Base-by-base conservation (phyloP, 2,329 filamentous ascomycete genomes). In the Botrytis fabae region DNA sequence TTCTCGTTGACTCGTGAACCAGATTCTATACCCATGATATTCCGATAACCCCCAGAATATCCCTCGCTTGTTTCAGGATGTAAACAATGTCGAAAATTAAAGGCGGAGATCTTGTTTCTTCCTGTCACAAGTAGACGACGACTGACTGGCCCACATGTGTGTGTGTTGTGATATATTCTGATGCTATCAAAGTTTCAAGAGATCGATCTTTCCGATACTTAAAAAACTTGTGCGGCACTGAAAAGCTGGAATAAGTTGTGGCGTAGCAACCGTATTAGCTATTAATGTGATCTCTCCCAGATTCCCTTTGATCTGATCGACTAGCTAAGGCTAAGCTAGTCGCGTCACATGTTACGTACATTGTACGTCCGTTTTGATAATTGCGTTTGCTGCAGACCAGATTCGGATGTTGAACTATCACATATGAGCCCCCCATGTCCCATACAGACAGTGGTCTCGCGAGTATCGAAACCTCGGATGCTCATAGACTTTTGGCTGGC, bases 1-100 rank as follows among this genome's bases (percentile, higher is more conserved):
- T 61, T 62, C 12, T 57, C 38, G 60, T 54, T 68, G 70, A 68
- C 62, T 72, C 40, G 70, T 68, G 62, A 68, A 68, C 62, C 40
- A 66, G 63, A 72, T 62, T 62, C 25, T 63, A 16, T 16, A 57
- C 48, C 65, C 48, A 57, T 54, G 48, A 57, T 42, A 32, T 57
- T 22, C 22, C 25, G 35, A 40, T 68, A 42, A 68, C 48, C 25
- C 44, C 44, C 48, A 68, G 18, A 35, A 68, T 54, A 57, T 32
- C 38, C 25, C 28, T 72, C 62, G 48, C 51, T 54, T 61, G 62
- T 68, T 72, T 68, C 51, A 72, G 28, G 35, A 68, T 66, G 40
- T 66, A 66, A 68, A 71, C 38, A 71, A 40, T 42, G 40, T 32
- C 57, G 46, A 68, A 42, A 46, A 68, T 40, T 54, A 68, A 28